phyloP scores from a whole-genome alignment of 2,329 filamentous ascomycete genomes.

The Paecilomyces sp. region DNA sequence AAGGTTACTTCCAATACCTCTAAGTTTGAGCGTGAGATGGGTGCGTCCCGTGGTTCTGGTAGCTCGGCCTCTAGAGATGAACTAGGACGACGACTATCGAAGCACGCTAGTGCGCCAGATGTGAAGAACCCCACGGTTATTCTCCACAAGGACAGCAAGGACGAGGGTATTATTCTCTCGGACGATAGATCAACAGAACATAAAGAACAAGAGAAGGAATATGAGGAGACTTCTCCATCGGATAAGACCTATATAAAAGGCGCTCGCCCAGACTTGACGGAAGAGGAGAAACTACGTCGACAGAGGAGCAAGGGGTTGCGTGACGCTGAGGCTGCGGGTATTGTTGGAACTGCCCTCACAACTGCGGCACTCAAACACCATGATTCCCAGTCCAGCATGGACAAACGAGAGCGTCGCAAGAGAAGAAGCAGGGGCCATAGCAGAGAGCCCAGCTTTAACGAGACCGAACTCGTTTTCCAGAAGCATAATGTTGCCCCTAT shows the following conservation, averaged over 20 bases:
- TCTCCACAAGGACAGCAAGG: slow-evolving; percentile 51
- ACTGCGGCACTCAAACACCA: slow-evolving; percentile 58
- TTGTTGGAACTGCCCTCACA: slow-evolving; percentile 52
- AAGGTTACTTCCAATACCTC: slow-evolving; percentile 66
- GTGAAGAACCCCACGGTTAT: slow-evolving; percentile 56
- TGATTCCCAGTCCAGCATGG: slow-evolving; percentile 55
- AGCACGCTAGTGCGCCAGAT: slow-evolving; percentile 55
- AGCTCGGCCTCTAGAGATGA: slow-evolving; percentile 51
- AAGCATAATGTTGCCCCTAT: slow-evolving; percentile 65
- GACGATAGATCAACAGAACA: slow-evolving; percentile 44
- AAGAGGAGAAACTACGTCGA: slow-evolving; percentile 46
- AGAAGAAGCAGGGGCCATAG: slow-evolving; percentile 46
- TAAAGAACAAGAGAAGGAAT: slow-evolving; percentile 47
- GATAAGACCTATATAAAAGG: slow-evolving; percentile 38
- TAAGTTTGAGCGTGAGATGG: slow-evolving; percentile 59
- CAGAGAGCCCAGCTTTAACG: slow-evolving; percentile 44
- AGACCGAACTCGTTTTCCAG: slow-evolving; percentile 48
- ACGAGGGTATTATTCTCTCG: slow-evolving; percentile 52
- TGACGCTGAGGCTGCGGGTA: slow-evolving; percentile 49
- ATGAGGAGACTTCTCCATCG: slow-evolving; percentile 36
- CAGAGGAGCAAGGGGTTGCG: slow-evolving; percentile 50
- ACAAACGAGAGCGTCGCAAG: slow-evolving; percentile 33
- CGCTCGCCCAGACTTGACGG: slow-evolving; percentile 41
- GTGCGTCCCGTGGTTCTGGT: slow-evolving; percentile 54
- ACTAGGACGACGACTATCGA: slow-evolving; percentile 49